Evolutionary conservation across 176 grass and related monocot species (phyloP).

Genomic region (Poa annua): DNA sequence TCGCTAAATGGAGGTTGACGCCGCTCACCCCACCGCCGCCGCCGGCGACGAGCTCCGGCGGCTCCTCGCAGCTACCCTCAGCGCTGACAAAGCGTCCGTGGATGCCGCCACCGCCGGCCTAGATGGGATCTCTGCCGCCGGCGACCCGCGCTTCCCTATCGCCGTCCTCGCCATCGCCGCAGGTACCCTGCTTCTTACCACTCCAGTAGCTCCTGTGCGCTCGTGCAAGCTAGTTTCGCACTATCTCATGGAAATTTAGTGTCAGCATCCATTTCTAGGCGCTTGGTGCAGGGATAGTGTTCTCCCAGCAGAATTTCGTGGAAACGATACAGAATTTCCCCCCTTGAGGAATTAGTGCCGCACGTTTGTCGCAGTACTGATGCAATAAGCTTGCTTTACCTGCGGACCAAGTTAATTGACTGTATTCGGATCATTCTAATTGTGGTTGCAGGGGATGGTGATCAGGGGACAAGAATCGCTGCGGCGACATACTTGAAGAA

Average conservation of each 20-base stretch:
- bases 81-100: slow-evolving; percentile 61
- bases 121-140: slow-evolving; percentile 36
- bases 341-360: background rate
- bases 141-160: slow-evolving; percentile 59
- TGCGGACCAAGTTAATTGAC: background rate
- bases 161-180: slow-evolving; percentile 74
- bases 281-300: background rate
- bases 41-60: slow-evolving; percentile 39
- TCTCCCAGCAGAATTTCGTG: background rate
- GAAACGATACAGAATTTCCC: background rate
- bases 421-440: background rate
- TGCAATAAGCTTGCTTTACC: background rate
- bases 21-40: slow-evolving; percentile 22
- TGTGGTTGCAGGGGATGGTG: slow-evolving; percentile 48
- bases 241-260: background rate
- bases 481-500: slow-evolving; percentile 83
- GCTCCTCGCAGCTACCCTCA: slow-evolving; percentile 73
- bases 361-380: background rate
- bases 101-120: slow-evolving; percentile 60
- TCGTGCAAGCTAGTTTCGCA: background rate
- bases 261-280: background rate
- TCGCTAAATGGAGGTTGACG: slow-evolving; percentile 45
- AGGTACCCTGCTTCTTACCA: slow-evolving; percentile 42
- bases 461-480: slow-evolving; percentile 74
- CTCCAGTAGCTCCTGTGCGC: background rate